Conservation (phyloP, 2,329 filamentous ascomycete species). For the Colletotrichum sp. region DNA sequence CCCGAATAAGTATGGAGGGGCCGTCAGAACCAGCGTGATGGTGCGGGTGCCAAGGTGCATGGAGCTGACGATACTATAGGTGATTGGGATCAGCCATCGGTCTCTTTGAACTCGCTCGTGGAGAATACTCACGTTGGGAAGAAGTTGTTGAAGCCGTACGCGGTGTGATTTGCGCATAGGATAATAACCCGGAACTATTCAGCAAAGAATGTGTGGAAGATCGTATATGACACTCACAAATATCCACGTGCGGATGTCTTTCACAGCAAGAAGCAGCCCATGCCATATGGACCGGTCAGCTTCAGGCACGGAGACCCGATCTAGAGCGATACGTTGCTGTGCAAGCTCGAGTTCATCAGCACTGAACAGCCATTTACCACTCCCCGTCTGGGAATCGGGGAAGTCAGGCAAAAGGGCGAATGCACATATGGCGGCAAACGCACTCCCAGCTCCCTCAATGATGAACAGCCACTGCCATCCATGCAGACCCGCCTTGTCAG, state of each 20-base stretch:
- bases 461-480: background rate
- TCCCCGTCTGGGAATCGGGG: background rate
- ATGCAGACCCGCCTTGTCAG: background rate
- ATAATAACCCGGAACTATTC: background rate
- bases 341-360: conserved; percentile 11
- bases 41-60: conserved; percentile 23
- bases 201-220: background rate
- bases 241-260: conserved; percentile 26
- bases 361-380: background rate
- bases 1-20: conserved; percentile 27
- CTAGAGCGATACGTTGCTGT: background rate
- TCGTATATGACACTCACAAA: conserved; percentile 2
- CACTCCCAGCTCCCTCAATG: background rate
- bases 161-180: conserved; percentile 22
- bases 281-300: conserved; percentile 6
- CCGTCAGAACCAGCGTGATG: conserved; percentile 32
- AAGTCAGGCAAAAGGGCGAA: background rate
- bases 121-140: conserved; percentile 18
- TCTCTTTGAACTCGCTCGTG: background rate
- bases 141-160: conserved; percentile 28
- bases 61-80: conserved; percentile 33
- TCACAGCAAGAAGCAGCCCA: conserved; percentile 24
- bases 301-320: conserved; percentile 24
- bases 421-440: background rate
- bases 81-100: background rate